These are phyloP conservation scores for Calendula officinalis DNA, from an alignment of 129 eudicot genomes.

Conservation along the genomic window DNA sequence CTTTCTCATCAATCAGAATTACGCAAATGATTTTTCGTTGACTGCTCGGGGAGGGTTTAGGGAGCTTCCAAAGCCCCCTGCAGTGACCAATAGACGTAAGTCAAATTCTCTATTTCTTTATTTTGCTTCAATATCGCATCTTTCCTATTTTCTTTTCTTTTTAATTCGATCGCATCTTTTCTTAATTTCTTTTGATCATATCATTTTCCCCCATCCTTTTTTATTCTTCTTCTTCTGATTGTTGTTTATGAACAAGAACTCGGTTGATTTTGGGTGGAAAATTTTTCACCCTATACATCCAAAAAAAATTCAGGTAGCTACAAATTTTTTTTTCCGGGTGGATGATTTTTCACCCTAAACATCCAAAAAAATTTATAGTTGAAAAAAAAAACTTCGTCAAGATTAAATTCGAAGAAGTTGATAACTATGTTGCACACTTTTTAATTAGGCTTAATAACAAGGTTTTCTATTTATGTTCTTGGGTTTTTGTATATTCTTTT, in stretches of 20 bases:
- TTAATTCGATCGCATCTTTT: not conserved
- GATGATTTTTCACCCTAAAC: too few species aligned
- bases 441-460: too few species aligned
- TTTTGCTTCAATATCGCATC: too few species aligned
- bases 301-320: too few species aligned
- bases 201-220: not conserved
- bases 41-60: conserved; percentile 38
- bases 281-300: too few species aligned
- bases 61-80: conserved; percentile 63
- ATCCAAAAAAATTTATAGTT: not conserved
- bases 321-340: too few species aligned
- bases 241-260: not conserved
- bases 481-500: not conserved
- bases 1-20: conserved; percentile 44
- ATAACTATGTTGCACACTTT: too few species aligned
- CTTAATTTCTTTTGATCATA: not conserved
- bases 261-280: not conserved
- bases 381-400: not conserved
- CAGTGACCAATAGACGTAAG: conserved; percentile 65
- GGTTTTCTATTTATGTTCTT: too few species aligned
- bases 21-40: conserved; percentile 33
- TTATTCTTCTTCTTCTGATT: not conserved
- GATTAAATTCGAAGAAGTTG: too few species aligned
- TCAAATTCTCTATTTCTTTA: not conserved
- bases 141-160: too few species aligned